These are phyloP conservation scores for Acanthamoeba triangularis DNA, from an alignment of 208 protist genomes.

Conservation along the genomic window DNA sequence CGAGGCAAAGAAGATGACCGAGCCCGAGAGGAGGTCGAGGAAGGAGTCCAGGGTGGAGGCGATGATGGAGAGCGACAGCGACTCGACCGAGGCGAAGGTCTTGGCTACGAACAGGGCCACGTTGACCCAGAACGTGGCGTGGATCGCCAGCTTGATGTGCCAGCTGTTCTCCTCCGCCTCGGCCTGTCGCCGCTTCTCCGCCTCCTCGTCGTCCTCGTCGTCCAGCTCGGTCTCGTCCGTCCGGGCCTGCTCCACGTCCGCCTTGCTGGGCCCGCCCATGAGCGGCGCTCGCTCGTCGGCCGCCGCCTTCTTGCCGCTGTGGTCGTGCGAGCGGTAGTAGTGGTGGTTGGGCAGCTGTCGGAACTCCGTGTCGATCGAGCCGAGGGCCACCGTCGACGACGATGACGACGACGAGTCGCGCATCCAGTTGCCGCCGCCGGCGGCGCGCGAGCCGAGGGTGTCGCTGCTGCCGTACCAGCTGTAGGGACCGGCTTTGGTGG, in stretches of 20 bases:
- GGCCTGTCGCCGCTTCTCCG: background rate
- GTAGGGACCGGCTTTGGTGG: background rate
- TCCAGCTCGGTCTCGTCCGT: background rate
- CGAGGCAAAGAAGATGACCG: slow-evolving; percentile 73
- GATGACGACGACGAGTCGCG: background rate
- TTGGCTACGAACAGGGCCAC: slow-evolving; percentile 57
- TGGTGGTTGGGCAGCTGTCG: slow-evolving; percentile 47
- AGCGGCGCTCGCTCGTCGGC: background rate
- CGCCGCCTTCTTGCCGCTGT: background rate
- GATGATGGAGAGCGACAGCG: slow-evolving; percentile 73
- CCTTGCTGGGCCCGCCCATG: background rate
- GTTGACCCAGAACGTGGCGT: slow-evolving; percentile 43
- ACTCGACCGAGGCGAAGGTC: slow-evolving; percentile 62
- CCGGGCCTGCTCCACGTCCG: background rate
- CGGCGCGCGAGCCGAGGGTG: background rate
- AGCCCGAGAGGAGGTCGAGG: slow-evolving; percentile 81
- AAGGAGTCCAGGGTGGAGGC: slow-evolving; percentile 80
- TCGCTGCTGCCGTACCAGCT: slow-evolving; percentile 52
- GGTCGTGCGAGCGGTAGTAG: slow-evolving; percentile 23
- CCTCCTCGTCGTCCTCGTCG: slow-evolving; percentile 38
- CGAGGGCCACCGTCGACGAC: background rate
- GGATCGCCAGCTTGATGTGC: slow-evolving; percentile 32
- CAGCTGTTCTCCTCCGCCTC: slow-evolving; percentile 46
- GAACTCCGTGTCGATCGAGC: background rate
- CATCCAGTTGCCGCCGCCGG: slow-evolving; percentile 23